These are phyloP conservation scores for Oryza coarctata DNA, from an alignment of 176 grass and related monocot species.

Conservation along the genomic window DNA sequence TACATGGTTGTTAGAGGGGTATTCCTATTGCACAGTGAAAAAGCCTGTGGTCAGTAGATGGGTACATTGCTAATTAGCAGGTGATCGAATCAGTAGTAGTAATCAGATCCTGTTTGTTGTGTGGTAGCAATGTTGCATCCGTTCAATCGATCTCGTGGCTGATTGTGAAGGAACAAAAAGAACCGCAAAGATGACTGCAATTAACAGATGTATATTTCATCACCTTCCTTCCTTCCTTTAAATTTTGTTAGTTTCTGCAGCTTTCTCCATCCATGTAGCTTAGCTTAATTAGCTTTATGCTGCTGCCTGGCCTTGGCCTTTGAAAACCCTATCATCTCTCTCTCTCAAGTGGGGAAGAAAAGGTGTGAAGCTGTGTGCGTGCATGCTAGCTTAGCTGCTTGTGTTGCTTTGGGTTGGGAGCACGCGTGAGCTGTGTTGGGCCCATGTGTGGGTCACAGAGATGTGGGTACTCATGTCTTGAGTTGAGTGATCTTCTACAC, in stretches of 20 bases:
- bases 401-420: background rate
- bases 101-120: no score
- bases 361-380: slow-evolving; percentile 1
- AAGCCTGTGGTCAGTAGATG: no score
- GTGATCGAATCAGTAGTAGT: no score
- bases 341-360: background rate
- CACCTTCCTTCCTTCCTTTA: background rate
- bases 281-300: background rate
- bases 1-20: no score
- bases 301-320: background rate
- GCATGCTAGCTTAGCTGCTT: background rate
- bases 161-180: slow-evolving; percentile 8
- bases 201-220: background rate
- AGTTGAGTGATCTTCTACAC: background rate
- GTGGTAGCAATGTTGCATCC: no score
- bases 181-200: background rate
- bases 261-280: background rate
- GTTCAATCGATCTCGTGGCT: background rate
- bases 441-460: background rate
- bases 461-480: background rate
- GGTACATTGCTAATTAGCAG: no score
- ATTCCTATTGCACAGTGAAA: no score
- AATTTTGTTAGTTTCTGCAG: background rate
- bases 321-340: background rate
- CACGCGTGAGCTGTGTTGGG: slow-evolving; percentile 29